Conservation (phyloP, 306 rosid genomes). For the Rosa rugosa region DNA sequence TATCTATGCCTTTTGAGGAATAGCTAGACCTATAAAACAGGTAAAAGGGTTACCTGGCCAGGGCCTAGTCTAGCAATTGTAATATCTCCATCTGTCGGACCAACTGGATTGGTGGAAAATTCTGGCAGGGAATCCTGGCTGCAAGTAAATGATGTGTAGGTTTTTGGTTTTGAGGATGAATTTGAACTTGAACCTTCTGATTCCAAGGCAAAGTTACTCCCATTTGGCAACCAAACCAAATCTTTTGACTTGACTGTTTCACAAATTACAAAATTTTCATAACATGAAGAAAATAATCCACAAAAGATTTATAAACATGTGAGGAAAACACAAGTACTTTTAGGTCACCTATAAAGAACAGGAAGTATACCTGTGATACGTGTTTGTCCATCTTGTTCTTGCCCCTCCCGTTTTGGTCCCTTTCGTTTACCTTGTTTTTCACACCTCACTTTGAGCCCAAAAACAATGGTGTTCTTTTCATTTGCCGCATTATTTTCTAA, state of each 20-base stretch:
- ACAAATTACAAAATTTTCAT: constrained; percentile 26
- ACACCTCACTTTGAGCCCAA: constrained; percentile 70
- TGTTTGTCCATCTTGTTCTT: constrained; percentile 8
- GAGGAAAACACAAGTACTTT: constrained; percentile 2
- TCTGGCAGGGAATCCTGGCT: constrained; percentile 68
- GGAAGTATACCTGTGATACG: constrained; percentile 57
- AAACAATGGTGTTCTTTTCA: constrained; percentile 90
- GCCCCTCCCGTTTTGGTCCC: neutral
- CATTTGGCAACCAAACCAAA: constrained; percentile 83
- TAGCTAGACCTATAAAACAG: neutral
- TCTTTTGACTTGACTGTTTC: constrained; percentile 68
- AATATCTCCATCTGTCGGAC: constrained; percentile 51
- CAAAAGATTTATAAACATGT: neutral
- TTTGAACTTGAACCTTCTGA: constrained; percentile 46
- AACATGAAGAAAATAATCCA: neutral
- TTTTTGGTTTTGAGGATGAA: constrained; percentile 42
- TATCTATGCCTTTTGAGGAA: constrained; percentile 6
- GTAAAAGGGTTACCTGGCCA: constrained; percentile 64
- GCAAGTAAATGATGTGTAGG: constrained; percentile 78
- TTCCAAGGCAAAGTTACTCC: constrained; percentile 56
- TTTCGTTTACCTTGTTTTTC: constrained; percentile 2
- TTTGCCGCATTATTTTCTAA: constrained; percentile 58
- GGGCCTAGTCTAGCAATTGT: constrained; percentile 74
- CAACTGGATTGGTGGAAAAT: constrained; percentile 53
- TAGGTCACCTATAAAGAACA: constrained; percentile 6